Percentiles rank a stretch among this genome's conserved stretches.
Conservation (phyloP, 2,329 filamentous ascomycete genomes). For the Beauveria caledonica region DNA sequence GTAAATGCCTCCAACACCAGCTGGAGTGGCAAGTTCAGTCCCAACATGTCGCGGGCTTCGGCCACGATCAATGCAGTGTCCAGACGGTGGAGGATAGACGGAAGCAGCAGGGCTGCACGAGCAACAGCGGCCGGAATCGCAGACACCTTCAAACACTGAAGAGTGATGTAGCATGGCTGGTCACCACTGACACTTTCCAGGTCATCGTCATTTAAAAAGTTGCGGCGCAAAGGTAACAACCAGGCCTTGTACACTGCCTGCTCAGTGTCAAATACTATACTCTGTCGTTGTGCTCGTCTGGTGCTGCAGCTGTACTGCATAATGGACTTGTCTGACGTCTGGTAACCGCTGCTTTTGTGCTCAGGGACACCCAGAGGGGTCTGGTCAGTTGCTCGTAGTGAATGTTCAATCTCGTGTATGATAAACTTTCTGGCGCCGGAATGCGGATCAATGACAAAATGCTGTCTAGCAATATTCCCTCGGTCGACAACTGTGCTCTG, state of each 20-base stretch:
- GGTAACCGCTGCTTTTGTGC: slow-evolving; percentile 36
- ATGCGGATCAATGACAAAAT: slow-evolving; percentile 49
- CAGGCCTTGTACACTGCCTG: slow-evolving; percentile 78
- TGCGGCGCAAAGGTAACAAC: slow-evolving; percentile 67
- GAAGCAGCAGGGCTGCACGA: slow-evolving; percentile 65
- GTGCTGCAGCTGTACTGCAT: slow-evolving; percentile 78
- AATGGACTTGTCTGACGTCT: slow-evolving; percentile 48
- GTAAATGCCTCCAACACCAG: slow-evolving; percentile 84
- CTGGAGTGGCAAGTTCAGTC: slow-evolving; percentile 54
- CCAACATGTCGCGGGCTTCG: slow-evolving; percentile 62
- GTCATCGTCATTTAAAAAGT: slow-evolving; percentile 61
- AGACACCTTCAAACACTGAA: slow-evolving; percentile 71
- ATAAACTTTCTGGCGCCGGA: slow-evolving; percentile 58
- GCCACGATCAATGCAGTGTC: slow-evolving; percentile 74
- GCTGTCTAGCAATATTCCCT: slow-evolving; percentile 24
- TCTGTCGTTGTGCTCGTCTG: slow-evolving; percentile 50
- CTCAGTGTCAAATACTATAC: slow-evolving; percentile 47
- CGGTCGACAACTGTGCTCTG: not conserved
- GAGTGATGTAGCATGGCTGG: slow-evolving; percentile 57
- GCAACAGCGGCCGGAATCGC: slow-evolving; percentile 64
- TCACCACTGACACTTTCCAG: slow-evolving; percentile 21
- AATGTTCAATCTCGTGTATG: slow-evolving; percentile 41
- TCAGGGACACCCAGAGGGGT: slow-evolving; percentile 50
- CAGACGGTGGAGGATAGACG: slow-evolving; percentile 75
- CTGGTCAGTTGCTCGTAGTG: slow-evolving; percentile 55